Evolutionary conservation across 2,329 filamentous ascomycete species (phyloP).

Genomic region (Aspergillus ochraceus): DNA sequence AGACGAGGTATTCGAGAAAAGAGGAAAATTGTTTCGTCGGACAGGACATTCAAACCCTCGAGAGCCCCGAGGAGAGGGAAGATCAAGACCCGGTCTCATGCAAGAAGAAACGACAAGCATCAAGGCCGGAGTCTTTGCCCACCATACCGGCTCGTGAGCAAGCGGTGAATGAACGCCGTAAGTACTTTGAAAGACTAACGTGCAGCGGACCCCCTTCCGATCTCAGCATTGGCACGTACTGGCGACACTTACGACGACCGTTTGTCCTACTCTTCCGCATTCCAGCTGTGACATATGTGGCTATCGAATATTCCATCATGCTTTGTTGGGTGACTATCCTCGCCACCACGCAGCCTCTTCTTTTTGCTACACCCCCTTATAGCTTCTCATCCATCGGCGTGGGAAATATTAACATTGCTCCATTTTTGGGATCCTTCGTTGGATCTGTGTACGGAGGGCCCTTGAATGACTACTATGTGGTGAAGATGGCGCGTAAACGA

Average conservation of each 20-base stretch:
- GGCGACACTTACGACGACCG: conserved; percentile 27
- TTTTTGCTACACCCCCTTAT: conserved; percentile 41
- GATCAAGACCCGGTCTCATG: neutral
- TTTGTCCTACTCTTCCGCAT: conserved; percentile 33
- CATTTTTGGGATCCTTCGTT: conserved; percentile 41
- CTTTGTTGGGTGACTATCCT: conserved; percentile 42
- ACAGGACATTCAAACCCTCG: neutral
- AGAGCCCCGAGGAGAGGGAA: neutral
- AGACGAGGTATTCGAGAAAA: conserved; percentile 31
- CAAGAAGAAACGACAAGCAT: neutral
- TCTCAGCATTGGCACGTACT: neutral
- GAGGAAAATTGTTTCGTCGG: neutral
- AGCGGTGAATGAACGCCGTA: neutral
- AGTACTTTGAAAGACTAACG: neutral
- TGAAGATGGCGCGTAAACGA: conserved; percentile 39
- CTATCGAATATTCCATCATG: conserved; percentile 40
- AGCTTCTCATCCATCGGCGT: conserved; percentile 39
- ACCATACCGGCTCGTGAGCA: too few species aligned
- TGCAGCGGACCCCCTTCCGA: neutral
- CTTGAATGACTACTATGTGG: conserved; percentile 40
- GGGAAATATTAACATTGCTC: conserved; percentile 41
- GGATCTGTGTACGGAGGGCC: conserved; percentile 37
- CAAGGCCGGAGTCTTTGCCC: too few species aligned
- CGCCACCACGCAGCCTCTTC: conserved; percentile 36
- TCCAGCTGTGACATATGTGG: conserved; percentile 52